Conservation (phyloP, 2,329 filamentous ascomycete genomes). For the Phyllosticta citriasiana region DNA sequence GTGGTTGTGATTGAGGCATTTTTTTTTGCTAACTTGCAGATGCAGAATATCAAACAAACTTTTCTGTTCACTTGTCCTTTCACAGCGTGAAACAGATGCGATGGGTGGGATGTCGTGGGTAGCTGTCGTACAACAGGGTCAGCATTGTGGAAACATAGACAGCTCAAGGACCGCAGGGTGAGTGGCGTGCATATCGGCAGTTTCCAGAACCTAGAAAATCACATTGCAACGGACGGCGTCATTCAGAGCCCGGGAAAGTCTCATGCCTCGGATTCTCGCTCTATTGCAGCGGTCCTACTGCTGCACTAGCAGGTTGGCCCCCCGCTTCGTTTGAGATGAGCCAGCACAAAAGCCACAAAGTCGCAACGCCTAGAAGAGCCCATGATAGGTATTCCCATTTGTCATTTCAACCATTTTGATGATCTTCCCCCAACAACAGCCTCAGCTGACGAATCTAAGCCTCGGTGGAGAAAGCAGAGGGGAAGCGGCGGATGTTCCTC, state of each 20-base stretch:
- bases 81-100: too few species aligned
- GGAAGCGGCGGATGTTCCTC: slow-evolving; percentile 90
- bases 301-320: slow-evolving; percentile 3
- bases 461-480: slow-evolving; percentile 62
- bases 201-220: not conserved
- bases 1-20: too few species aligned
- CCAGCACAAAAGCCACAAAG: not conserved
- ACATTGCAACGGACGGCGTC: not conserved
- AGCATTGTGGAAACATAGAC: too few species aligned
- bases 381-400: slow-evolving; percentile 8
- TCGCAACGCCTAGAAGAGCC: slow-evolving; percentile 9
- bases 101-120: too few species aligned
- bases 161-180: too few species aligned
- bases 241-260: slow-evolving; percentile 2
- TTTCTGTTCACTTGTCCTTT: too few species aligned
- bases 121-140: too few species aligned
- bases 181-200: too few species aligned
- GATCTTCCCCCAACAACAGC: not conserved
- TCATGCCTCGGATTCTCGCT: slow-evolving; percentile 11
- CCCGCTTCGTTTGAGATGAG: not conserved
- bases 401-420: slow-evolving; percentile 1
- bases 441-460: slow-evolving; percentile 17
- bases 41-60: too few species aligned
- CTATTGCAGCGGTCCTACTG: slow-evolving; percentile 5
- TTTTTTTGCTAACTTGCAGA: too few species aligned